phyloP scores from a whole-genome alignment of 2,329 filamentous ascomycete species.

The Ceratocystis destructans region DNA sequence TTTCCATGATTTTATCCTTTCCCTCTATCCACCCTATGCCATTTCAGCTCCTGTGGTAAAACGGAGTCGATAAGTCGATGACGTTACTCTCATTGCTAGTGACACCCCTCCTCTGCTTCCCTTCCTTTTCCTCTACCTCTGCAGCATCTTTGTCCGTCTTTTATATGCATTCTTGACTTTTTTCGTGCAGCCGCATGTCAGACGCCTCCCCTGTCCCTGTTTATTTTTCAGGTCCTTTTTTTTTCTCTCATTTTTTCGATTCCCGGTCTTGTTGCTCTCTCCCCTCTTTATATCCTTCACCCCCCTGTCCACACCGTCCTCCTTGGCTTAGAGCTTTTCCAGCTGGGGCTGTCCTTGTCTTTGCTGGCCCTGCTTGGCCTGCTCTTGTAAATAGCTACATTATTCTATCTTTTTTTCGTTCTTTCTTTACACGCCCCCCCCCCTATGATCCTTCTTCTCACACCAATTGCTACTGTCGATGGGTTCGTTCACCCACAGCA shows the following conservation, averaged over 20 bases:
- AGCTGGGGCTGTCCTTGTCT: slow-evolving; percentile 5
- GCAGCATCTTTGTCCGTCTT: background rate
- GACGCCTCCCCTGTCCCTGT: background rate
- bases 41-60: slow-evolving; percentile 8
- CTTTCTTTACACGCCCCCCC: background rate
- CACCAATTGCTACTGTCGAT: background rate
- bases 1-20: slow-evolving; percentile 4
- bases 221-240: background rate
- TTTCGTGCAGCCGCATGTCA: background rate
- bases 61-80: slow-evolving; percentile 6
- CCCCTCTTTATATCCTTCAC: background rate
- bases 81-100: background rate
- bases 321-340: slow-evolving; percentile 2
- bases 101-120: background rate
- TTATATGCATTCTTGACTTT: background rate
- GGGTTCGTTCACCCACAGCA: slow-evolving; percentile 1
- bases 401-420: background rate
- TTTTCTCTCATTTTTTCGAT: background rate
- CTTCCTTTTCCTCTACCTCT: background rate
- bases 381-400: background rate
- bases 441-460: background rate
- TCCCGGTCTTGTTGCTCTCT: background rate
- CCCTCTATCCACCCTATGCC: background rate
- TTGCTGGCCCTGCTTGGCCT: slow-evolving; percentile 4
- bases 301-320: background rate